Evolutionary conservation across 2,329 filamentous ascomycete genomes (phyloP).

Genomic region (Ophiostoma sp.): DNA sequence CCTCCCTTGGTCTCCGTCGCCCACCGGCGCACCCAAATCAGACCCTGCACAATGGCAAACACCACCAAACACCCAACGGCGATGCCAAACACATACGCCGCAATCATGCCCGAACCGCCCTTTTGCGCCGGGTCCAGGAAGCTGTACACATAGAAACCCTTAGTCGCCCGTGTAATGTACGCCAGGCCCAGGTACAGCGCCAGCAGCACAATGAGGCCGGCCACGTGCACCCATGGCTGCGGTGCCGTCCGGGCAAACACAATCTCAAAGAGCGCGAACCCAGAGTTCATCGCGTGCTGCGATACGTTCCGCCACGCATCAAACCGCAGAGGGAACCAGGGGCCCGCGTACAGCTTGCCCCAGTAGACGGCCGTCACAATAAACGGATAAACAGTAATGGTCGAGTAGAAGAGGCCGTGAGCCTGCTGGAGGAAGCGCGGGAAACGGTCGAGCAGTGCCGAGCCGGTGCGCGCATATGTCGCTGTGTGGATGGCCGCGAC

Average conservation of each 20-base stretch:
- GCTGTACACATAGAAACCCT: conserved; percentile 73
- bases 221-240: conserved; percentile 64
- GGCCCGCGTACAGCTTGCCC: conserved; percentile 56
- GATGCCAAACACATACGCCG: conserved; percentile 65
- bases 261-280: conserved; percentile 76
- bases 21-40: conserved; percentile 54
- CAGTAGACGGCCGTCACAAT: conserved; percentile 73
- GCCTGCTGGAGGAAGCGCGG: conserved; percentile 64
- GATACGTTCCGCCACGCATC: conserved; percentile 66
- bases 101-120: conserved; percentile 53
- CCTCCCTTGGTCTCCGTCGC: conserved; percentile 50
- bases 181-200: conserved; percentile 71
- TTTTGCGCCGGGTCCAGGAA: conserved; percentile 67
- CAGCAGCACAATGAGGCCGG: conserved; percentile 68
- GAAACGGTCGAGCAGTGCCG: conserved; percentile 58
- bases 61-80: conserved; percentile 53
- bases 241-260: conserved; percentile 64
- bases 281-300: conserved; percentile 72
- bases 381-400: conserved; percentile 63
- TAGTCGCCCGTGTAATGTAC: conserved; percentile 68
- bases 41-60: conserved; percentile 52
- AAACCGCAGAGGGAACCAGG: conserved; percentile 55
- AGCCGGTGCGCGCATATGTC: conserved; percentile 59
- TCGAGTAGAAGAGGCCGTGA: conserved; percentile 65
- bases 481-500: conserved; percentile 68